These are phyloP conservation scores for Chaetothyriales sp. DNA, from an alignment of 2,329 filamentous ascomycete genomes.

Conservation along the genomic window DNA sequence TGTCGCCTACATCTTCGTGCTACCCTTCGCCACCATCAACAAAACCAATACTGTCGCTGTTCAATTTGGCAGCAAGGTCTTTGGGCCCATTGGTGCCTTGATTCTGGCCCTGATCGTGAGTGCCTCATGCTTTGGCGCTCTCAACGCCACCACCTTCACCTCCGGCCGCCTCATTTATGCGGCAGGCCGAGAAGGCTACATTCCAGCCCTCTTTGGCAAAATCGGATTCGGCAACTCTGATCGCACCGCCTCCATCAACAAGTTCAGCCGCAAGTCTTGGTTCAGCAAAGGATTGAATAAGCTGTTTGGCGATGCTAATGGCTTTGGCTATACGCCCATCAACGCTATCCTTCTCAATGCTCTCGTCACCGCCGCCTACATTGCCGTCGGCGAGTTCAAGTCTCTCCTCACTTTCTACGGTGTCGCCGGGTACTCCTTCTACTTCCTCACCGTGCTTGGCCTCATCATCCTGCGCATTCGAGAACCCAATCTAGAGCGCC, in stretches of 20 bases:
- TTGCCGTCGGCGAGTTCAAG: slow-evolving; percentile 75
- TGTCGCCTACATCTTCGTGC: slow-evolving; percentile 83
- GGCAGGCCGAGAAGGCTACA: slow-evolving; percentile 87
- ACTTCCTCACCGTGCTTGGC: slow-evolving; percentile 88
- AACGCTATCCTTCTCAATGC: slow-evolving; percentile 78
- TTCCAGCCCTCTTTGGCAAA: slow-evolving; percentile 69
- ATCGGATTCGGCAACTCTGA: slow-evolving; percentile 50
- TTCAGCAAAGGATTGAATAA: slow-evolving; percentile 45
- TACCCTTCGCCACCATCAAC: slow-evolving; percentile 68
- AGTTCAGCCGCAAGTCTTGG: slow-evolving; percentile 38
- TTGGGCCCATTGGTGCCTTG: slow-evolving; percentile 69
- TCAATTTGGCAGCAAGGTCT: slow-evolving; percentile 78
- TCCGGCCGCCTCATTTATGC: slow-evolving; percentile 83
- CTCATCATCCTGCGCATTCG: slow-evolving; percentile 78
- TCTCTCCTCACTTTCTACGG: slow-evolving; percentile 95
- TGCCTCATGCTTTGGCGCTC: slow-evolving; percentile 81
- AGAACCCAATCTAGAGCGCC: slow-evolving; percentile 76
- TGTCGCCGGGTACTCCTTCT: slow-evolving; percentile 92
- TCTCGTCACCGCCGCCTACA: slow-evolving; percentile 59
- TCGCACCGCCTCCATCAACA: slow-evolving; percentile 20
- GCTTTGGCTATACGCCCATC: slow-evolving; percentile 86
- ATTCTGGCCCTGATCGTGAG: slow-evolving; percentile 79
- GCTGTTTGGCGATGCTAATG: slow-evolving; percentile 63
- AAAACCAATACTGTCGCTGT: slow-evolving; percentile 91
- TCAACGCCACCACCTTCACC: slow-evolving; percentile 92